Percentiles rank a stretch among this genome's conserved stretches.
Evolutionary conservation across 2,329 filamentous ascomycete species (phyloP).

Genomic region (Penicillium brevicompactum): DNA sequence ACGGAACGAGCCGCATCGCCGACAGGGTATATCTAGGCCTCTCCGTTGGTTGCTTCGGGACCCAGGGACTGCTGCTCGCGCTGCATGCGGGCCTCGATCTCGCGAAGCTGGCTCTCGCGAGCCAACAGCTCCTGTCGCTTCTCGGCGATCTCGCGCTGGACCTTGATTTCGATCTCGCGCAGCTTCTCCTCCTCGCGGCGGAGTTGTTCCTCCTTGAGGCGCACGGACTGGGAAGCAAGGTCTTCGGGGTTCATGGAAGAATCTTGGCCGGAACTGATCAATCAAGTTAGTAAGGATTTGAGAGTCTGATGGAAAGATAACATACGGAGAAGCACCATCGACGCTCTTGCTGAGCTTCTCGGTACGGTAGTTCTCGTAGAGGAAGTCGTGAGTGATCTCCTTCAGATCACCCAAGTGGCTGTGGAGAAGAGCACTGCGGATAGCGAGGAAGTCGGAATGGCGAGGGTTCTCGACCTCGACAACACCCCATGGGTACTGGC

Average conservation of each 20-base stretch:
- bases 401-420: slow-evolving; percentile 97
- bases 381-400: slow-evolving; percentile 99
- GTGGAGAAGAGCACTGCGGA: slow-evolving; percentile 93
- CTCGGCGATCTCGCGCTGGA: slow-evolving; percentile 99
- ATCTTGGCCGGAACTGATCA: slow-evolving; percentile 58
- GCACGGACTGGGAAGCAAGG: slow-evolving; percentile 92
- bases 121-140: slow-evolving; percentile 98
- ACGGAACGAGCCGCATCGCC: slow-evolving; percentile 30
- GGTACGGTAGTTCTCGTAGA: slow-evolving; percentile 99
- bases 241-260: slow-evolving; percentile 98
- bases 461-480: slow-evolving; percentile 99
- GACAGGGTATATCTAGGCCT: slow-evolving; percentile 38
- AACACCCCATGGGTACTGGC: slow-evolving; percentile 98
- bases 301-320: slow-evolving; percentile 34
- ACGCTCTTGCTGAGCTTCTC: slow-evolving; percentile 99
- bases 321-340: slow-evolving; percentile 84
- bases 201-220: slow-evolving; percentile 99
- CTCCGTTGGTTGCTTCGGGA: slow-evolving; percentile 37
- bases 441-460: slow-evolving; percentile 97
- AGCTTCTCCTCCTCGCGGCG: slow-evolving; percentile 99
- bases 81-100: slow-evolving; percentile 97
- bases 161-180: slow-evolving; percentile 98
- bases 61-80: slow-evolving; percentile 69
- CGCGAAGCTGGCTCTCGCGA: slow-evolving; percentile 95
- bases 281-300: slow-evolving; percentile 24